Conservation (phyloP, 495 filamentous ascomycete genomes). For the Glonium stellatum region DNA sequence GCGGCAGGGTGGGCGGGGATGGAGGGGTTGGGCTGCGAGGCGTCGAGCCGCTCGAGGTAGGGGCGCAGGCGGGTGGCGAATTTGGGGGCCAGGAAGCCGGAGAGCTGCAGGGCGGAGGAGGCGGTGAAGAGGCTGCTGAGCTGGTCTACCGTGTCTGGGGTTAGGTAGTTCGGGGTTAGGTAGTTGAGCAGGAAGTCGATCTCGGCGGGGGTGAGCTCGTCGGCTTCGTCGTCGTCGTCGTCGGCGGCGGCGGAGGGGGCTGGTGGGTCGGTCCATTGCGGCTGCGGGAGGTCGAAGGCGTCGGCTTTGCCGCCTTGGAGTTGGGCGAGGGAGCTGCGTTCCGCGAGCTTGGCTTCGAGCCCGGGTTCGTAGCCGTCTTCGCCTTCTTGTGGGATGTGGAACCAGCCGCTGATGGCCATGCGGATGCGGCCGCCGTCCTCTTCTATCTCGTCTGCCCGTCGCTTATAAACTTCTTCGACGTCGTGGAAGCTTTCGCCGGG, state of each 20-base stretch:
- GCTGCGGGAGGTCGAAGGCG: conserved; percentile 72
- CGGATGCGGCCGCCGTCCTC: conserved; percentile 64
- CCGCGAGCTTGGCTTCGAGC: conserved; percentile 77
- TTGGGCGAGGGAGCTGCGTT: conserved; percentile 83
- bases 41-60: conserved; percentile 54
- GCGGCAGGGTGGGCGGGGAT: conserved; percentile 40
- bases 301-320: conserved; percentile 81
- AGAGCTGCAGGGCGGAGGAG: conserved; percentile 72
- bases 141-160: conserved; percentile 81
- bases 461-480: conserved; percentile 92
- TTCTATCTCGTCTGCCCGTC: conserved; percentile 53
- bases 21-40: conserved; percentile 34
- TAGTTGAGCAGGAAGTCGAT: conserved; percentile 83
- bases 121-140: conserved; percentile 71
- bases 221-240: conserved; percentile 40
- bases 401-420: conserved; percentile 99
- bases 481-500: conserved; percentile 97
- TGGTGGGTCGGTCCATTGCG: conserved; percentile 46
- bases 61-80: conserved; percentile 62
- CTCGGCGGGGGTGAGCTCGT: conserved; percentile 64
- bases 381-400: conserved; percentile 91
- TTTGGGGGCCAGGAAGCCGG: conserved; percentile 67
- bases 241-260: no score
- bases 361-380: conserved; percentile 90
- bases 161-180: conserved; percentile 84